Conservation (phyloP, 2,329 filamentous ascomycete species). For the Grosmannia serpens region DNA sequence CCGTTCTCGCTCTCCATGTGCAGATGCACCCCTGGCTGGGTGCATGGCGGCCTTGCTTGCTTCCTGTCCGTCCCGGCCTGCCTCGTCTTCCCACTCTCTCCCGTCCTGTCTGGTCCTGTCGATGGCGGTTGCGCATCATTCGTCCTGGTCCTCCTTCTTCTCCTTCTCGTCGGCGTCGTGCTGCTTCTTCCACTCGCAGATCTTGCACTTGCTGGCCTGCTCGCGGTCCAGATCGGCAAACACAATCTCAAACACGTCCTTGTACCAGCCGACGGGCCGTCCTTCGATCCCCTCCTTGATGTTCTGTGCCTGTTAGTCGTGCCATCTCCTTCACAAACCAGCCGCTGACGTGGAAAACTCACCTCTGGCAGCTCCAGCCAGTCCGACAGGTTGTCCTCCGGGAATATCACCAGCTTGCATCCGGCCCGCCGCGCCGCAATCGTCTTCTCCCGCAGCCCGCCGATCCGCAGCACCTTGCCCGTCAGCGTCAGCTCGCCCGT, state of each 20-base stretch:
- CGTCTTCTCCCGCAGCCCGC: conserved; percentile 90
- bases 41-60: background rate
- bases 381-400: conserved; percentile 87
- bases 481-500: conserved; percentile 95
- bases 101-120: too few relatives aligned
- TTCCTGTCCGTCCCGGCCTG: background rate
- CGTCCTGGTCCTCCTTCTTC: conserved; percentile 42
- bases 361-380: conserved; percentile 96
- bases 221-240: conserved; percentile 71
- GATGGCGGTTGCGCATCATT: conserved; percentile 1
- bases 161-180: conserved; percentile 32
- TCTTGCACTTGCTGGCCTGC: conserved; percentile 63
- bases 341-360: conserved; percentile 36
- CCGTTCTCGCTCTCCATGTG: background rate
- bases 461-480: conserved; percentile 90
- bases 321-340: background rate
- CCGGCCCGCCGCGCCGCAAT: conserved; percentile 88
- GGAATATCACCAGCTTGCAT: conserved; percentile 89
- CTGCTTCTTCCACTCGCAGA: conserved; percentile 40
- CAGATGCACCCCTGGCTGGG: background rate
- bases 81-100: background rate
- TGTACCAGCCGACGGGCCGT: conserved; percentile 85
- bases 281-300: conserved; percentile 96
- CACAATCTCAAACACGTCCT: conserved; percentile 81
- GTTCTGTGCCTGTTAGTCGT: conserved; percentile 48